Evolutionary conservation across 179 eudicot genomes (phyloP), one percentile per base, ranked within the genome.

Genomic region (Spinacia oleracea): DNA sequence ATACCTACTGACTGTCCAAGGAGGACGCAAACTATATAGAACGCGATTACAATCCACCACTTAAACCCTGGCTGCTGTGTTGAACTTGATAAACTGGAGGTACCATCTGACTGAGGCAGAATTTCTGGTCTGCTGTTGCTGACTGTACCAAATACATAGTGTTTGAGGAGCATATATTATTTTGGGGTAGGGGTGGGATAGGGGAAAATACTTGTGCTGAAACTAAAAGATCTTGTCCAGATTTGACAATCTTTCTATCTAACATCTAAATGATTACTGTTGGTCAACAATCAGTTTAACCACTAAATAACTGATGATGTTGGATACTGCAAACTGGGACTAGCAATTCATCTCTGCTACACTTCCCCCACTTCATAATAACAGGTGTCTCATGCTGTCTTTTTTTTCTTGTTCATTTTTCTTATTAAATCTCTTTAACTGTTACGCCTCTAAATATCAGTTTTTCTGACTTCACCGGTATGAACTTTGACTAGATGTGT

Each of bases 1-100:
- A 81, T 79, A 0, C 89, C 97, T 1, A 73, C 70, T 25, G 93
- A 64, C 69, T 89, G 93, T 27, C 90, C 88, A 15, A 82, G 55
- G 23, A 93, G 89, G 82, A 89, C 78, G 21, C 86, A 82, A 53
- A 88, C 6, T 23, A 85, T 48, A 74, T 84, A 90, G 51, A 84
- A 9, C 0, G 81, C 70, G 21, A 93, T 82, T 27, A 76, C 82
- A 40, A 90, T 51, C 90, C 93, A 83, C 89, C 92, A 81, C 55
- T 77, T 81, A 67, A 82, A 70, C 29, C 77, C 81, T 77, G 58
- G 70, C 0, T 35, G 65, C 34, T 72, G 32, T 45, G 75, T 46
- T 3, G 51, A 32, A 56, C 58, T 56, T 51, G 51, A 23, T 50
- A 42, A 48, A 34, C 53, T 43, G 74, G 59, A 16, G 60, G 31